Evolutionary conservation across 2,329 filamentous ascomycete species (phyloP).

Genomic region (Pseudogymnoascus verrucosus): DNA sequence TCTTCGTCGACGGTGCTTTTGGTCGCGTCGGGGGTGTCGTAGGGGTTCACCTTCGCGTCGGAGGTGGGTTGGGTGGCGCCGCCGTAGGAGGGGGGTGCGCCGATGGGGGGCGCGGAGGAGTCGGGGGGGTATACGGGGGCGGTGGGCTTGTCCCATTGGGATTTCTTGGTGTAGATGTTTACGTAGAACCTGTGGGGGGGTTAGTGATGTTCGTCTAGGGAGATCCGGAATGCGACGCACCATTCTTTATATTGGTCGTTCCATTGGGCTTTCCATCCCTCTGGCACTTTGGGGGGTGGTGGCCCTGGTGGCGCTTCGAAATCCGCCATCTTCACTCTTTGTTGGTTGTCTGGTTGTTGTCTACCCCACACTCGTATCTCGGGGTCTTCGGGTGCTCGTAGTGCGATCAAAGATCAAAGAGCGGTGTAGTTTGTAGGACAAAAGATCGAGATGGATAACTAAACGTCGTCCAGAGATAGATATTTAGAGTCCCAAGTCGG

Average conservation of each 20-base stretch:
- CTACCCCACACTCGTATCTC: not conserved
- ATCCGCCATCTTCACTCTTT: conserved; percentile 20
- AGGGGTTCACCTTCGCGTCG: conserved; percentile 67
- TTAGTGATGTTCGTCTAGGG: conserved; percentile 15
- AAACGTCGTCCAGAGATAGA: not conserved
- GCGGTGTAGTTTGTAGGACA: not conserved
- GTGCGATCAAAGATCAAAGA: not conserved
- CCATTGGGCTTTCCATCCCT: conserved; percentile 80
- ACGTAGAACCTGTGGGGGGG: conserved; percentile 71
- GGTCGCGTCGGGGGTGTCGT: conserved; percentile 33
- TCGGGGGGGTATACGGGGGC: conserved; percentile 55
- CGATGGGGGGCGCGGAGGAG: conserved; percentile 42
- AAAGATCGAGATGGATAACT: not conserved
- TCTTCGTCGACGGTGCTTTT: conserved; percentile 47
- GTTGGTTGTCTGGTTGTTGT: not conserved
- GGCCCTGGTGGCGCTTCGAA: conserved; percentile 28
- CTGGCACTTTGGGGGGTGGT: conserved; percentile 55
- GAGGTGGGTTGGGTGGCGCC: conserved; percentile 37
- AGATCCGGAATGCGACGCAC: conserved; percentile 33
- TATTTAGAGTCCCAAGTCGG: not conserved
- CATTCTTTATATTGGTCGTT: conserved; percentile 86
- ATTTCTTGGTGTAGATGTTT: conserved; percentile 78
- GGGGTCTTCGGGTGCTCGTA: not conserved
- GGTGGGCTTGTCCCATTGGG: conserved; percentile 82
- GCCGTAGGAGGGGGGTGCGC: conserved; percentile 61